These are phyloP conservation scores for Saccharomycopsis vini DNA, from an alignment of 805 yeast species.

Conservation along the genomic window DNA sequence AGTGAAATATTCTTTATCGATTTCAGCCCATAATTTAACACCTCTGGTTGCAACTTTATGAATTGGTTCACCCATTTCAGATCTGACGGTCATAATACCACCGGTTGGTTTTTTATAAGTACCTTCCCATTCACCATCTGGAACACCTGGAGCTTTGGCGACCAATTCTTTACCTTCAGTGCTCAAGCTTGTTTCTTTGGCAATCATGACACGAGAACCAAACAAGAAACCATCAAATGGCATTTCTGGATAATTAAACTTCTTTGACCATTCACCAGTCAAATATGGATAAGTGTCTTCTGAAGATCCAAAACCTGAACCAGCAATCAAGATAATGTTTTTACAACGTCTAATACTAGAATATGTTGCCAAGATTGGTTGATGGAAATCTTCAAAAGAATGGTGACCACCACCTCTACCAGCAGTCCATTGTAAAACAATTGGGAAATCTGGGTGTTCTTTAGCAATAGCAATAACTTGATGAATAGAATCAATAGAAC, in stretches of 20 bases:
- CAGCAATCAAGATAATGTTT: conserved; percentile 87
- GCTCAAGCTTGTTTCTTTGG: conserved; percentile 92
- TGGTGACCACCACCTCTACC: conserved; percentile 99
- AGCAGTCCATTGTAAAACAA: conserved; percentile 98
- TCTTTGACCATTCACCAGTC: conserved; percentile 92
- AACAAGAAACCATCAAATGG: conserved; percentile 96
- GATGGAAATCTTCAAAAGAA: conserved; percentile 98
- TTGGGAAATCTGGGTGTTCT: conserved; percentile 94
- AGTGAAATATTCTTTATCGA: conserved; percentile 87
- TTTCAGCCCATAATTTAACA: conserved; percentile 93
- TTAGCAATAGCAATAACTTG: conserved; percentile 86
- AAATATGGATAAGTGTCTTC: conserved; percentile 96
- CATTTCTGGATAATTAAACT: conserved; percentile 91
- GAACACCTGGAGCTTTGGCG: conserved; percentile 83
- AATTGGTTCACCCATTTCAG: conserved; percentile 99
- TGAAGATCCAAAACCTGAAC: conserved; percentile 96
- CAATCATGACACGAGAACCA: conserved; percentile 96
- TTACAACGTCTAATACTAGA: conserved; percentile 84
- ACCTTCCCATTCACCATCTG: conserved; percentile 83
- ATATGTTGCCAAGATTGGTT: conserved; percentile 93
- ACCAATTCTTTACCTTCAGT: conserved; percentile 90
- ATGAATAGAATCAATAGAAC: conserved; percentile 86
- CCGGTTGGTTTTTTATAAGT: conserved; percentile 94
- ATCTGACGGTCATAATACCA: conserved; percentile 90
- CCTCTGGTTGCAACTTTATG: conserved; percentile 98